These are phyloP conservation scores for Plasmodium chabaudi DNA, from an alignment of 169 alveolate genomes.

Conservation along the genomic window DNA sequence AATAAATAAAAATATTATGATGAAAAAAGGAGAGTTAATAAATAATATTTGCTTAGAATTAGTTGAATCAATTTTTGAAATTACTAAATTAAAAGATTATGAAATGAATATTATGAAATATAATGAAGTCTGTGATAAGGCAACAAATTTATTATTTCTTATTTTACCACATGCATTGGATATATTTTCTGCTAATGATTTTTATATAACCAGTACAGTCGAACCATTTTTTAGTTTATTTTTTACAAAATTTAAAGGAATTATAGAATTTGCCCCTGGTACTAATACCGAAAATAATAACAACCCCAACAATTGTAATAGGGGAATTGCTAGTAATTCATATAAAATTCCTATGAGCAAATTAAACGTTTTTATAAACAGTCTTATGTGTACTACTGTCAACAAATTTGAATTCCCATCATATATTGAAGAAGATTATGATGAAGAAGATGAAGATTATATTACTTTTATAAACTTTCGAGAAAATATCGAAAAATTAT, in stretches of 20 bases:
- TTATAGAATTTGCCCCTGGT: constrained; percentile 11
- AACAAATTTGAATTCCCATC: constrained; percentile 56
- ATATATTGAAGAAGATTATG: constrained; percentile 54
- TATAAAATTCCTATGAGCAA: constrained; percentile 50
- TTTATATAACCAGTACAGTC: constrained; percentile 49
- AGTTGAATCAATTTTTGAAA: constrained; percentile 56
- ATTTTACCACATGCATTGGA: constrained; percentile 67
- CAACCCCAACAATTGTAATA: neutral
- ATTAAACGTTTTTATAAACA: constrained; percentile 41
- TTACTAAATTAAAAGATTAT: constrained; percentile 41
- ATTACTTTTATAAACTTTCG: constrained; percentile 38
- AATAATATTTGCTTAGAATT: constrained; percentile 56
- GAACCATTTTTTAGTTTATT: constrained; percentile 63
- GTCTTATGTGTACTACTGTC: constrained; percentile 42
- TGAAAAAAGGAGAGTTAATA: constrained; percentile 58
- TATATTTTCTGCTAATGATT: constrained; percentile 32
- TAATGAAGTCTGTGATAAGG: constrained; percentile 45
- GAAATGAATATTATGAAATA: constrained; percentile 35
- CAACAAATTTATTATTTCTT: constrained; percentile 18
- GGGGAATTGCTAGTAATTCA: neutral
- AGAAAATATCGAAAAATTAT: constrained; percentile 62
- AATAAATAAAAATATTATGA: constrained; percentile 46
- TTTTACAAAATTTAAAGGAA: constrained; percentile 54
- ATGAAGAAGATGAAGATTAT: constrained; percentile 70
- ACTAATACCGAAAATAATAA: neutral